phyloP scores from a whole-genome alignment of 2,329 filamentous ascomycete genomes.

The Hymenotorrendiella dingleyae region DNA sequence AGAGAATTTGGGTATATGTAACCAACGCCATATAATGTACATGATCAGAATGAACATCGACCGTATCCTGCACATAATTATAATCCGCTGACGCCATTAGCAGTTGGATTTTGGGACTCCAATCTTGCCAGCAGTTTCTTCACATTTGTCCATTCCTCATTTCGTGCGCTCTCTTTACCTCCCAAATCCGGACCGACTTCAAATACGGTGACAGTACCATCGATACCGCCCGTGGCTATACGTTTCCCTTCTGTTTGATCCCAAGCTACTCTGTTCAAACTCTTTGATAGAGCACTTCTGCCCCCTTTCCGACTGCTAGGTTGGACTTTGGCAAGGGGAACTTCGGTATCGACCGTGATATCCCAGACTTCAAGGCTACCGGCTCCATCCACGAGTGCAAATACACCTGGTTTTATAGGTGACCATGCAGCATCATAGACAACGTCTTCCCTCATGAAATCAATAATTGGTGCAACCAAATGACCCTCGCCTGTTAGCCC shows the following conservation, averaged over 20 bases:
- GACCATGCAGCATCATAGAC: slow-evolving; percentile 97
- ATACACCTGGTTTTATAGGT: slow-evolving; percentile 87
- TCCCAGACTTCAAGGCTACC: slow-evolving; percentile 95
- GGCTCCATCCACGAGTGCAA: slow-evolving; percentile 88
- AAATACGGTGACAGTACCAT: slow-evolving; percentile 85
- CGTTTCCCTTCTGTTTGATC: slow-evolving; percentile 83
- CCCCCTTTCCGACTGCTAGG: slow-evolving; percentile 62
- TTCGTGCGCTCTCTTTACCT: slow-evolving; percentile 74
- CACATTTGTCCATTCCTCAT: slow-evolving; percentile 88
- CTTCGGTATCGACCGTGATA: slow-evolving; percentile 84
- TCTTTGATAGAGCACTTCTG: slow-evolving; percentile 68
- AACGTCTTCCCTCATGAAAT: slow-evolving; percentile 90
- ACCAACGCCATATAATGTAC: slow-evolving; percentile 11
- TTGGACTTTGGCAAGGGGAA: slow-evolving; percentile 75
- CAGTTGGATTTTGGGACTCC: slow-evolving; percentile 41
- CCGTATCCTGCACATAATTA: slow-evolving; percentile 3
- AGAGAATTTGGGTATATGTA: slow-evolving; percentile 12
- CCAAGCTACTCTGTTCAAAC: slow-evolving; percentile 92
- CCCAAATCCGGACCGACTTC: slow-evolving; percentile 80
- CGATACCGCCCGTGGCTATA: slow-evolving; percentile 84
- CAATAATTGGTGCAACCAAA: slow-evolving; percentile 67
- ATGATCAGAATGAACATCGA: slow-evolving; percentile 5
- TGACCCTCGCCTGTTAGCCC: slow-evolving; percentile 41
- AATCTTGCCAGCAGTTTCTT: slow-evolving; percentile 81
- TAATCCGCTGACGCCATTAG: slow-evolving; percentile 22